A percentile compares a stretch with the other conserved stretches of the same genome.
Evolutionary conservation across 2,329 filamentous ascomycete genomes (phyloP).

Genomic region (Claviceps fusiformis): DNA sequence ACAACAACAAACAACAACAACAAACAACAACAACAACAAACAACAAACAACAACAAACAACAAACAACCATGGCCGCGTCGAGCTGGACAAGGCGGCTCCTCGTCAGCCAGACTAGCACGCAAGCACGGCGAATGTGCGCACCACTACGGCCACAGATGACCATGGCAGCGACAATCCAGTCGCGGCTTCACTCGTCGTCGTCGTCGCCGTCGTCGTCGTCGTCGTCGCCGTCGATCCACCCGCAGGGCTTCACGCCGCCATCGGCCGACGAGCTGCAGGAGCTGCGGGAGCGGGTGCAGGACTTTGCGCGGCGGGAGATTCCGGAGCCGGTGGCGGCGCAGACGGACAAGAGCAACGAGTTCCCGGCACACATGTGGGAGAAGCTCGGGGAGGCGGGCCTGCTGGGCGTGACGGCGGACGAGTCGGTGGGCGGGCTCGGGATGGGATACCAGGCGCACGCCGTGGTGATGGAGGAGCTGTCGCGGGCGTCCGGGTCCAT

Average conservation of each 20-base stretch:
- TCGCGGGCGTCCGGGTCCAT: constrained; percentile 75
- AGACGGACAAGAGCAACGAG: constrained; percentile 72
- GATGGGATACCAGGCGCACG: constrained; percentile 95
- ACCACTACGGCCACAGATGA: not conserved
- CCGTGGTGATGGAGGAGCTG: constrained; percentile 88
- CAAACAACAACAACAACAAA: no score
- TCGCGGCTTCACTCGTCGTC: constrained; percentile 32
- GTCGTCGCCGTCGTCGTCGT: constrained; percentile 24
- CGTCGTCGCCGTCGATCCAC: constrained; percentile 26
- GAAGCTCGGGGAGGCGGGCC: constrained; percentile 82
- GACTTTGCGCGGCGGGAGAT: constrained; percentile 87
- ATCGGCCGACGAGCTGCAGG: constrained; percentile 57
- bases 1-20: no score
- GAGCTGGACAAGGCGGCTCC: constrained; percentile 18
- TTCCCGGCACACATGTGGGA: constrained; percentile 89
- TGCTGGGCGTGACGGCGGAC: constrained; percentile 86
- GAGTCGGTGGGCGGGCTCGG: constrained; percentile 80
- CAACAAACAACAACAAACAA: no score
- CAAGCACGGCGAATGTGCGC: not conserved
- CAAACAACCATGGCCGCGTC: not conserved
- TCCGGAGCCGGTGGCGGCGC: constrained; percentile 63
- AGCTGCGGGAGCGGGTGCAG: constrained; percentile 71
- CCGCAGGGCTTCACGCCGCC: constrained; percentile 54
- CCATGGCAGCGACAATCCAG: constrained; percentile 9
- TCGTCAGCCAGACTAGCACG: constrained; percentile 13